Evolutionary conservation across 163 green algal species (phyloP), one percentile per base, ranked within the genome.

Genomic region (Volvox carteri): DNA sequence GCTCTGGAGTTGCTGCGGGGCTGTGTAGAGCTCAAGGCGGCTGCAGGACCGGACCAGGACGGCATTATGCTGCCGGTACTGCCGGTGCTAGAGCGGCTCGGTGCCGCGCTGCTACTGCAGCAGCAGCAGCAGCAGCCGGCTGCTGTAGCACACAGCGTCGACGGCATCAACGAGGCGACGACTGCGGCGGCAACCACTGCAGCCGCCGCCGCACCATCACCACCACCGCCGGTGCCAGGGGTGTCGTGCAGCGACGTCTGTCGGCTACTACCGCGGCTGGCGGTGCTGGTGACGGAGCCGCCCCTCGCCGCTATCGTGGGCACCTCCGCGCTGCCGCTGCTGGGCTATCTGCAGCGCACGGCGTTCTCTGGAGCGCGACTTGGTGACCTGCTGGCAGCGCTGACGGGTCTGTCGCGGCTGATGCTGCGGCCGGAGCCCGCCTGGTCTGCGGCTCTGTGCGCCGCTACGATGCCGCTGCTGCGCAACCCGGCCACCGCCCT

Each of bases 391-490:
- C 42, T 52, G 12, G 68, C 83, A 12, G 25, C 12, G 35, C 50
- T 88, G 68, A 5, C 3, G 11, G 83, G 68, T 14, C 0, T 46
- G 2, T 12, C 11, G 0, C 35, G 50, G 23, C 67, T 88, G 83
- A 1, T 83, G 62, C 37, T 88, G 50, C 50, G 52, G 50, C 83
- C 83, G 50, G 16, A 23, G 5, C 18, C 9, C n/a, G 4, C 1
- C 1, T 88, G 83, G 68, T 67, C 65, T 4, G 68, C 25, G 35
- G 83, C 67, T 25, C 50, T 88, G 46, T 88, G 83, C 28, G 48
- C 25, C 35, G 83, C 68, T 25, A 75, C 83, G 25, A 16, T 56
- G 65, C 65, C 46, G 25, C 21, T 72, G 21, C 33, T 87, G 46
- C 33, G 16, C 14, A 52, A 78, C 62, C 23, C n/a, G 4, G 44